A percentile compares a stretch with the other conserved stretches of the same genome.
These are phyloP conservation scores for Coemansia sp. DNA, from an alignment of 192 early-diverging fungal genomes.

Conservation along the genomic window DNA sequence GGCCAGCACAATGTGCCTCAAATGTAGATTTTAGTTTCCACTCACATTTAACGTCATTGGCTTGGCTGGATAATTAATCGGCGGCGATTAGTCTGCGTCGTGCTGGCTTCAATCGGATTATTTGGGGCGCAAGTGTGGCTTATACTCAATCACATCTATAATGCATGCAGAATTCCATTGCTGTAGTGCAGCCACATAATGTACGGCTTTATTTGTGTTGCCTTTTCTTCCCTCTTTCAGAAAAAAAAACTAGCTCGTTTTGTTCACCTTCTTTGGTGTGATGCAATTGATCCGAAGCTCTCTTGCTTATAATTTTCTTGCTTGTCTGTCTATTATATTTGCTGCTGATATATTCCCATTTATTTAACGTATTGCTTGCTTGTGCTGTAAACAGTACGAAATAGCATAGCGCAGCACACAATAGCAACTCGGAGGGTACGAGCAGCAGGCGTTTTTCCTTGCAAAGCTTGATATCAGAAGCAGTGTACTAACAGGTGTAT, in stretches of 20 bases:
- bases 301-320: background rate
- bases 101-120: background rate
- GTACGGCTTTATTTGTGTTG: background rate
- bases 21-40: no score
- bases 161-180: background rate
- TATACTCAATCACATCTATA: background rate
- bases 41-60: background rate
- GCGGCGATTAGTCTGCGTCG: background rate
- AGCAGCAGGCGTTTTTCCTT: background rate
- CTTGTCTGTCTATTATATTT: background rate
- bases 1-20: no score
- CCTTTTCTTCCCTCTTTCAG: background rate
- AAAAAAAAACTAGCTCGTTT: background rate
- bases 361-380: background rate
- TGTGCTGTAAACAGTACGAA: background rate
- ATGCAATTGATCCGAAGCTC: background rate
- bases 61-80: background rate
- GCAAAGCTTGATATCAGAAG: background rate
- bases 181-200: constrained; percentile 1
- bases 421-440: background rate
- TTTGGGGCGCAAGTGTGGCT: constrained; percentile 2
- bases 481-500: background rate
- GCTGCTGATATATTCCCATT: background rate
- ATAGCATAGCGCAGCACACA: background rate
- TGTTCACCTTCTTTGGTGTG: background rate